Evolutionary conservation across 2,329 filamentous ascomycete genomes (phyloP).

Genomic region (Phialophora chinensis): DNA sequence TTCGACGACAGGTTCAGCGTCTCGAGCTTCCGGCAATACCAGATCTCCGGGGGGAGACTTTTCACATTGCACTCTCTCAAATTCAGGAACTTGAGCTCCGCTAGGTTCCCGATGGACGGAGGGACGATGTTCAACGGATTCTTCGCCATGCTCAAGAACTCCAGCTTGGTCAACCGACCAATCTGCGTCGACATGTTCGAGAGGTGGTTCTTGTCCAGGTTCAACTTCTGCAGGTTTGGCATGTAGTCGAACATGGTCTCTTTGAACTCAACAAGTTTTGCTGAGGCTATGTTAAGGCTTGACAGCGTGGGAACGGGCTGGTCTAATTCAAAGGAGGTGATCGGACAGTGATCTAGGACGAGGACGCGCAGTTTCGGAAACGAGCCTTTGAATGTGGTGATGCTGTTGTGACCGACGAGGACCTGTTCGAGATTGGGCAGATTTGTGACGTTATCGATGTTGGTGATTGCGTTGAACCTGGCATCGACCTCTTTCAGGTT

Average conservation of each 20-base stretch:
- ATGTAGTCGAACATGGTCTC: slow-evolving; percentile 89
- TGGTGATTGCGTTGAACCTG: slow-evolving; percentile 87
- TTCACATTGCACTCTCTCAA: slow-evolving; percentile 92
- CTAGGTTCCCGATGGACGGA: slow-evolving; percentile 83
- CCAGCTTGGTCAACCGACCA: slow-evolving; percentile 78
- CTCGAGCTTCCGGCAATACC: slow-evolving; percentile 90
- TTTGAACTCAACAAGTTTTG: slow-evolving; percentile 84
- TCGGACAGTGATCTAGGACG: slow-evolving; percentile 90
- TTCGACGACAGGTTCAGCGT: slow-evolving; percentile 96
- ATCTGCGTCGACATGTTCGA: slow-evolving; percentile 86
- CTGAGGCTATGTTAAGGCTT: slow-evolving; percentile 85
- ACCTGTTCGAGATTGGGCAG: slow-evolving; percentile 87
- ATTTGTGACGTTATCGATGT: slow-evolving; percentile 83
- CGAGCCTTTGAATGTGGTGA: slow-evolving; percentile 87
- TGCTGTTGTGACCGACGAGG: slow-evolving; percentile 87
- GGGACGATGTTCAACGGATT: slow-evolving; percentile 87
- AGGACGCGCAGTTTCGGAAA: slow-evolving; percentile 84
- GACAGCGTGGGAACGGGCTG: slow-evolving; percentile 80
- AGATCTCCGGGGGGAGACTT: slow-evolving; percentile 88
- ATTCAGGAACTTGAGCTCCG: slow-evolving; percentile 83
- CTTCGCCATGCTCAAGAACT: slow-evolving; percentile 91
- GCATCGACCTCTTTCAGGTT: slow-evolving; percentile 90
- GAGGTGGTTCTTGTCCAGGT: slow-evolving; percentile 94
- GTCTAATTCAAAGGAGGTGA: slow-evolving; percentile 89
- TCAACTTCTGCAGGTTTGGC: slow-evolving; percentile 82